Evolutionary conservation across 164 flowering plant species (phyloP), one percentile per base, ranked within the genome.

Genomic region (Saururus chinensis): DNA sequence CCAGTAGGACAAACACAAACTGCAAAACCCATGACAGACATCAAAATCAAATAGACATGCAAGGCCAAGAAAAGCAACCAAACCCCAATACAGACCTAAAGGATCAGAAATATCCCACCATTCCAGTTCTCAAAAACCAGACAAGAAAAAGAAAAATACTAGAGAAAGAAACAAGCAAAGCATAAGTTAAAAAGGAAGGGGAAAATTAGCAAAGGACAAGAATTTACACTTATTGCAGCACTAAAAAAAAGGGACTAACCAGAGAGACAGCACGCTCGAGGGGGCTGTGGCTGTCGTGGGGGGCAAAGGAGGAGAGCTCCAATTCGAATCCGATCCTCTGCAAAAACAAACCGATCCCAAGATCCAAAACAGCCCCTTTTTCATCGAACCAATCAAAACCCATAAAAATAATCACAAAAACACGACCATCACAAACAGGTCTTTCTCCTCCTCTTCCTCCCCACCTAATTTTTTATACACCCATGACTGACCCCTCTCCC

Each of bases 291-390:
- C 71, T 61, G 60, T 68, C 62, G 60, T 69, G 76, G 88, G 84
- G 81, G 80, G 81, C 88, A 80, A 45, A 45, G 49, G 49, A 45
- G 60, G 60, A 76, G 73, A 75, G 75, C 80, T 76, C 51, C 51
- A 70, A 71, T 64, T 61, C 61, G 66, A 62, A 64, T 63, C 65
- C 68, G 78, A 75, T 81, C 77, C 67, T 63, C 76, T 63, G 74
- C 68, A 74, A 66, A 49, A 74, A 73, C 78, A 79, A 70, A 60
- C 74, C 70, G 76, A 86, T 84, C 87, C 89, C 88, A 64, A 87
- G 67, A 79, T 62, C 64, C 69, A 61, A 66, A 65, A 68, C 61
- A 69, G 72, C 24, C 55, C 72, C 66, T 67, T 71, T 45, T 69
- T 72, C 75, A 75, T 76, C 63, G 64, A 62, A 61, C 67, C 53